Conservation (phyloP, 192 early-diverging fungal species). For the Entomortierella beljakovae region DNA sequence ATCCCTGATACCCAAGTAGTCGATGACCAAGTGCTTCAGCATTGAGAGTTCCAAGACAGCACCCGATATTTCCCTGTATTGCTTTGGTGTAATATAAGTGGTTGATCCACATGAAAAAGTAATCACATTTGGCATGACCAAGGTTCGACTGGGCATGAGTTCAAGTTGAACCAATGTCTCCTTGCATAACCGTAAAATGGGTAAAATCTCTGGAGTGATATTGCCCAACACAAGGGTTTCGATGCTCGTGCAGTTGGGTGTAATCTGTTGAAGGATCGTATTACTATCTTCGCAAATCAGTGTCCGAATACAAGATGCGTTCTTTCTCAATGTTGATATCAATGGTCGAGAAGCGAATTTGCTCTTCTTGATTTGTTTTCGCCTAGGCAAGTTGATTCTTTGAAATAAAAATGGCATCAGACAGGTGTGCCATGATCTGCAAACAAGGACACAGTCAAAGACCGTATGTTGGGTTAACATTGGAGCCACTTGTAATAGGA, state of each 20-base stretch:
- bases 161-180: slow-evolving; percentile 15
- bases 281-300: slow-evolving; percentile 26
- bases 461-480: slow-evolving; percentile 20
- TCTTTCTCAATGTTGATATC: slow-evolving; percentile 12
- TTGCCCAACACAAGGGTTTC: slow-evolving; percentile 39
- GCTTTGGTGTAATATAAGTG: not conserved
- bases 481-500: slow-evolving; percentile 24
- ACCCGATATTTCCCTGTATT: slow-evolving; percentile 5
- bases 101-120: not conserved
- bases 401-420: slow-evolving; percentile 41
- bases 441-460: slow-evolving; percentile 13
- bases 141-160: not conserved
- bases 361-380: not conserved
- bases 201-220: slow-evolving; percentile 26
- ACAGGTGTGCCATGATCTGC: slow-evolving; percentile 25
- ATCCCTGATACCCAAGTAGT: slow-evolving; percentile 6
- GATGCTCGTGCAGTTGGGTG: slow-evolving; percentile 1
- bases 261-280: slow-evolving; percentile 18
- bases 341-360: slow-evolving; percentile 29
- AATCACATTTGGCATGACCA: no score
- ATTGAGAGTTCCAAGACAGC: slow-evolving; percentile 17
- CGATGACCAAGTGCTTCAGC: slow-evolving; percentile 35
- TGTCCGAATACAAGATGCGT: slow-evolving; percentile 18
- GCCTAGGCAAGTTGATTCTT: slow-evolving; percentile 16
- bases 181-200: slow-evolving; percentile 24